These are phyloP conservation scores for Eucalyptus grandis DNA, from an alignment of 345 rosid species.

Conservation along the genomic window DNA sequence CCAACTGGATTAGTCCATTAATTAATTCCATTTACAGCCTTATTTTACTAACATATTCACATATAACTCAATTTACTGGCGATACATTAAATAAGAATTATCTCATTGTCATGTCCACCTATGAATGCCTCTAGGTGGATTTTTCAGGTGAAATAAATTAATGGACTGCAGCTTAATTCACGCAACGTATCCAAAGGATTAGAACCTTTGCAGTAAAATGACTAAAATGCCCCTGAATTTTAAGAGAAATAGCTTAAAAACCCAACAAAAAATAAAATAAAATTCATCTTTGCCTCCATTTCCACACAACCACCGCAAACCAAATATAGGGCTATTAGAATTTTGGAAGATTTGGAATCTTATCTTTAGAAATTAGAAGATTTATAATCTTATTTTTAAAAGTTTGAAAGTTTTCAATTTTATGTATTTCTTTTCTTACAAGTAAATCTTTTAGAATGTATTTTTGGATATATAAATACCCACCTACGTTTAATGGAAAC, in stretches of 20 bases:
- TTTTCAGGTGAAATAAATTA: neutral
- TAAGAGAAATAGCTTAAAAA: neutral
- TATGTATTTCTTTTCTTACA: neutral
- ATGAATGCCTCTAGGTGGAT: neutral
- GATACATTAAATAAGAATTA: neutral
- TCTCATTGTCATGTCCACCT: neutral
- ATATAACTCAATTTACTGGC: neutral
- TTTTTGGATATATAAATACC: neutral
- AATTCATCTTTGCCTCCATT: neutral
- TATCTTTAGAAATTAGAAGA: no score
- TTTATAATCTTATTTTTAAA: no score
- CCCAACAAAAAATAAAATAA: neutral
- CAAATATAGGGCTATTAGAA: neutral
- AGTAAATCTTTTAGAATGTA: no score
- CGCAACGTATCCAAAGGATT: neutral
- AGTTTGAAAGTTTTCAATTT: neutral
- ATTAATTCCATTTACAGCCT: neutral
- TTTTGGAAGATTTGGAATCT: neutral
- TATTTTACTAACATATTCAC: neutral
- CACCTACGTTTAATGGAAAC: neutral
- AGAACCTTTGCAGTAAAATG: neutral
- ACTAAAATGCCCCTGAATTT: neutral
- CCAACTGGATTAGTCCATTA: neutral
- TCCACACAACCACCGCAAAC: neutral
- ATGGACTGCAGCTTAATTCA: neutral